These are phyloP conservation scores for Dalbergia cochinchinensis DNA, from an alignment of 306 rosid genomes.

Conservation along the genomic window DNA sequence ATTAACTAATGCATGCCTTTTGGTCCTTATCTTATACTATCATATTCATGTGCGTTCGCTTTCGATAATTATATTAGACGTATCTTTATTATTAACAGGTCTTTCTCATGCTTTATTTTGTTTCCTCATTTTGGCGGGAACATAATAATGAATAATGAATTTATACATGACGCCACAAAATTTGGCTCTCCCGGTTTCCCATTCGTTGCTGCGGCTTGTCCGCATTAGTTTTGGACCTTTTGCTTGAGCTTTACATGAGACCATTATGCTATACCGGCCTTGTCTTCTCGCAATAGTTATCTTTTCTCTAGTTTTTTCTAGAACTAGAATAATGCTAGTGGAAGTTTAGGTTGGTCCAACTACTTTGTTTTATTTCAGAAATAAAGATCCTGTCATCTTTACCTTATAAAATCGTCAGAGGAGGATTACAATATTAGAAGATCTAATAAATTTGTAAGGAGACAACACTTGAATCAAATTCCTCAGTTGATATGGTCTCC, in stretches of 20 bases:
- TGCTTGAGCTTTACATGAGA: not conserved
- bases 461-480: not conserved
- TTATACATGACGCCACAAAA: slow-evolving; percentile 36
- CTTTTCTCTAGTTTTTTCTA: not conserved
- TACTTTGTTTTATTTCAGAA: not conserved
- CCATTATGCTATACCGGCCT: slow-evolving; percentile 6
- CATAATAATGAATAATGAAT: not conserved
- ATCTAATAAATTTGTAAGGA: not conserved
- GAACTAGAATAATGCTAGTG: not conserved
- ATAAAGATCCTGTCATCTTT: not conserved
- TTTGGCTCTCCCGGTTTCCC: not conserved
- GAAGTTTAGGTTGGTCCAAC: not conserved
- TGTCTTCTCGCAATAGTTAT: not conserved
- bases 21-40: not conserved
- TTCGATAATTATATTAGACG: slow-evolving; percentile 15
- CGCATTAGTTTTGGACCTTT: too few species aligned
- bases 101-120: slow-evolving; percentile 40
- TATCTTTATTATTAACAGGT: not conserved
- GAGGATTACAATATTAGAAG: not conserved
- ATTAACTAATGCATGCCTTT: slow-evolving; percentile 18
- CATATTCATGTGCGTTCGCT: slow-evolving; percentile 26
- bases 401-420: not conserved
- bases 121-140: slow-evolving; percentile 47
- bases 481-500: not conserved
- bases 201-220: not conserved